Evolutionary conservation across 108 stramenopile species (phyloP).

Genomic region (Hondaea fermentalgiana): DNA sequence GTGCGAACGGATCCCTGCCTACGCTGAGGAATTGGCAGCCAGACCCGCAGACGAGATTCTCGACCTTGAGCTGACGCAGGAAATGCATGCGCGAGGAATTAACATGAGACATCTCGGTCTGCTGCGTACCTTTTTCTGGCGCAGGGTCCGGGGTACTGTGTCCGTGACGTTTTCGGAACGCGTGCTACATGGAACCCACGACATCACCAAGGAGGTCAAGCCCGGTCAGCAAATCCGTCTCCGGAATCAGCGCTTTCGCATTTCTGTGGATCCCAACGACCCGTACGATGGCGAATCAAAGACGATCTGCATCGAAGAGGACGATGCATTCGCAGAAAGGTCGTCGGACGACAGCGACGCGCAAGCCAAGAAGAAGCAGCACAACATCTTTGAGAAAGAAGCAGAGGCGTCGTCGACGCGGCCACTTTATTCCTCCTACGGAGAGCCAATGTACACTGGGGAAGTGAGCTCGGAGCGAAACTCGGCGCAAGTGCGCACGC

Average conservation of each 20-base stretch:
- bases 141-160: slow-evolving; percentile 35
- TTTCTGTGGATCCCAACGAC: slow-evolving; percentile 23
- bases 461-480: slow-evolving; percentile 32
- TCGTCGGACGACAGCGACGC: neutral
- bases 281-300: slow-evolving; percentile 19
- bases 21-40: slow-evolving; percentile 35
- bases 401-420: neutral
- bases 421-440: neutral
- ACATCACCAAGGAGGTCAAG: slow-evolving; percentile 33
- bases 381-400: neutral
- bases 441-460: slow-evolving; percentile 27
- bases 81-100: slow-evolving; percentile 45
- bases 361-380: neutral
- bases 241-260: slow-evolving; percentile 20
- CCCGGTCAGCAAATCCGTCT: slow-evolving; percentile 41
- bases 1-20: slow-evolving; percentile 30
- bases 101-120: slow-evolving; percentile 51
- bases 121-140: slow-evolving; percentile 44
- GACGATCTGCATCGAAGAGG: slow-evolving; percentile 31
- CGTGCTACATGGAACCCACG: slow-evolving; percentile 16
- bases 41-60: neutral
- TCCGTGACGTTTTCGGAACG: slow-evolving; percentile 25
- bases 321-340: neutral
- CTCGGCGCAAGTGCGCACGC: slow-evolving; percentile 21
- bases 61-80: slow-evolving; percentile 37